phyloP scores from a whole-genome alignment of 2,329 filamentous ascomycete species.

The Aureobasidium musti region DNA sequence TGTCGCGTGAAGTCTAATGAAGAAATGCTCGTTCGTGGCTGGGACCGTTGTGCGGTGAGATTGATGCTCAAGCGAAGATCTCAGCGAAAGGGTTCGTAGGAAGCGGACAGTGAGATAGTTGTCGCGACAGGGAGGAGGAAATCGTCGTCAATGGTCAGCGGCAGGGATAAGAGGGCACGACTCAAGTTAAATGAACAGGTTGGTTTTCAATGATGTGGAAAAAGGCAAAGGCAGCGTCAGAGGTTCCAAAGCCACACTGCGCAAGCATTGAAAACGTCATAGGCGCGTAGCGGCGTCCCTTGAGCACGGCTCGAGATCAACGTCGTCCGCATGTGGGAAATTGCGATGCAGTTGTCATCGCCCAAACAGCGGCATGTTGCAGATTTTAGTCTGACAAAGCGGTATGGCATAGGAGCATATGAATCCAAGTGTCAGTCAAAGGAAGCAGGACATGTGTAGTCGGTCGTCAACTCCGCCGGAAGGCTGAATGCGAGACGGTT shows the following conservation, averaged over 20 bases:
- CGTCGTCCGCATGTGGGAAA: constrained; percentile 9
- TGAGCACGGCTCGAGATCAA: constrained; percentile 7
- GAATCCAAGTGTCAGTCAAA: not conserved
- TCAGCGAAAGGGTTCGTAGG: not conserved
- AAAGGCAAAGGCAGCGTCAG: constrained; percentile 24
- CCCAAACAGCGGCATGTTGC: not conserved
- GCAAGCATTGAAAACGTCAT: constrained; percentile 16
- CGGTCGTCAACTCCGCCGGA: not conserved
- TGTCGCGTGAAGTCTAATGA: constrained; percentile 1
- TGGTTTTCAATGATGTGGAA: constrained; percentile 2
- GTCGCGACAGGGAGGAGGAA: too few relatives aligned
- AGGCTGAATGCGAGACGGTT: constrained; percentile 18
- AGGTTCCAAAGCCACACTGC: constrained; percentile 1
- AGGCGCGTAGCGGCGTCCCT: not conserved
- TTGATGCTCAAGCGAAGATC: not conserved
- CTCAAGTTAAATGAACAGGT: constrained; percentile 1
- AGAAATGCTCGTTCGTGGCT: constrained; percentile 14
- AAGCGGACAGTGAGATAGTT: too few relatives aligned
- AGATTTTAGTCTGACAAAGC: not conserved
- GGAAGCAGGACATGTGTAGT: not conserved
- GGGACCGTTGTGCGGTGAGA: constrained; percentile 15
- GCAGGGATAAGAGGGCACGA: constrained; percentile 12
- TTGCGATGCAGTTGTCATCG: constrained; percentile 8
- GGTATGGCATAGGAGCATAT: not conserved
- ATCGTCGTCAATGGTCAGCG: constrained; percentile 11